Base-by-base conservation (phyloP, 345 rosid genomes). In the Eucalyptus regnans region DNA sequence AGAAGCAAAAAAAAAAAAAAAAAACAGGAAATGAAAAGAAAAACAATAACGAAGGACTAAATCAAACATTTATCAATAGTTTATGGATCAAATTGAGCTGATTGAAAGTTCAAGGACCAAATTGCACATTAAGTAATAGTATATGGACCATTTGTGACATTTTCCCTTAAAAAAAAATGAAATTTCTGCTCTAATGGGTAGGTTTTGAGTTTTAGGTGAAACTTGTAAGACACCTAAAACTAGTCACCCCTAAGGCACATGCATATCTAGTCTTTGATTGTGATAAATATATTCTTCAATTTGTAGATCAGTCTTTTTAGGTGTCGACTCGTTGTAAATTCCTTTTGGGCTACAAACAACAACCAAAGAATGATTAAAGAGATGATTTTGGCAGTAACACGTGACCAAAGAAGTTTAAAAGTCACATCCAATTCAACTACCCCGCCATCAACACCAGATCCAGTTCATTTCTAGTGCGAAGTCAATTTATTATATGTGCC, bases 201-300 rank as follows among this genome's bases (percentile, higher is more conserved):
- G 13, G 5, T 56, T 56, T 56, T 56, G 12, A 22, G 13, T 23
- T 56, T 25, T 0, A 3, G 10, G 4, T 52, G 25, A 0, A 52
- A 52, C 0, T 52, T 52, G 9, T 20, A 52, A 52, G 58, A 52
- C 25, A 9, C 7, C 3, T 56, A 0, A 25, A 56, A 23, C 62
- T 18, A 9, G 0, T 56, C 29, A 56, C 29, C 62, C 3, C 1
- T 2, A 23, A 23, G 62, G 0, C 62, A 56, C 62, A 56, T 0
- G 6, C 5, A 64, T n/a, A 0, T 64, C 18, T n/a, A 15, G 41
- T 64, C 76, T 64, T 64, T 64, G 17, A n/a, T 64, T 0, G 11
- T 15, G 76, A n/a, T 71, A 71, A 37, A 2, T 37, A 12, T 37
- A 18, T 17, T 71, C 46, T 71, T 37, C 43, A 37, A 31, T 66